Evolutionary conservation across 345 rosid species (phyloP), one percentile per base, ranked within the genome.

Genomic region (Heritiera fomes): DNA sequence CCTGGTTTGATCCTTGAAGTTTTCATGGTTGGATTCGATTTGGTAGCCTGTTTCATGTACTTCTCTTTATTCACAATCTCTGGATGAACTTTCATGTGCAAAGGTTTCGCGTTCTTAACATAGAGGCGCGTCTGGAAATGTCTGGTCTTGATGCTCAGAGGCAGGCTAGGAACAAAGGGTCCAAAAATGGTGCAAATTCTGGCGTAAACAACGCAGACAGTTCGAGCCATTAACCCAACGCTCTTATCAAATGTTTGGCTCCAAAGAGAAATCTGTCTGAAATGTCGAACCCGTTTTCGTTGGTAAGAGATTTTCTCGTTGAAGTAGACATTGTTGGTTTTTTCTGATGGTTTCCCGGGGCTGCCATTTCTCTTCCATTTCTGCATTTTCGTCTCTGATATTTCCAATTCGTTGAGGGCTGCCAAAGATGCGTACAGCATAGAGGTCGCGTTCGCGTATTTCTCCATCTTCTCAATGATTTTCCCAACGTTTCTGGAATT

Each of bases 251-350:
- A 84, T 1, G 87, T 84, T 58, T 77, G 83, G 75, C 30, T 85
- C 91, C 91, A 87, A 2, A 88, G 80, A 4, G 93, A 90, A 15
- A 40, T 60, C 10, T 83, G 80, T 83, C 75, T 85, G 77, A 50
- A 84, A 6, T 77, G 85, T 6, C 71, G 70, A 8, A 87, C 82
- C 34, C 75, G 83, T 68, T 80, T 84, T 66, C 87, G 77, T 43
- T 83, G 88, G 18, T 10, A 70, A 45, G 81, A 14, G 40, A 85
- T 77, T 80, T 84, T 86, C 60, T 78, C 84, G 15, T 84, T 80
- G 64, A 84, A 81, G 77, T 76, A 75, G 1, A 76, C 81, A 1
- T 71, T 46, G 72, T 82, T 84, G 12, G 79, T 38, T n/a, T 43
- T 80, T 7, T 73, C 78, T 11, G 40, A 41, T 3, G 46, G 52